Conservation (phyloP, 208 protist genomes). For the Leishmania mexicana region DNA sequence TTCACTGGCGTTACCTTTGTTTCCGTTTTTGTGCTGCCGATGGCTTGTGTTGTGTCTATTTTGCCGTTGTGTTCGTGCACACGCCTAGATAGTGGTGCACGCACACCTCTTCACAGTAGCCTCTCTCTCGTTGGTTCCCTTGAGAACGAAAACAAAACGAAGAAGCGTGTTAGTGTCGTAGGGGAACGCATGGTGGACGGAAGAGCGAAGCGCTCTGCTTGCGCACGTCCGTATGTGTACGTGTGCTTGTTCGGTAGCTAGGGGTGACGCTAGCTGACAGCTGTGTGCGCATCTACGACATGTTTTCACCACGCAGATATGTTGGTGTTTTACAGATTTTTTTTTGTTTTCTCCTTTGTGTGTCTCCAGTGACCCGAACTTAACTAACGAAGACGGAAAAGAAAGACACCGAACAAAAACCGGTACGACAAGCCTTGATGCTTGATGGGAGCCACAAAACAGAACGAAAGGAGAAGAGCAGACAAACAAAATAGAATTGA, state of each 20-base stretch:
- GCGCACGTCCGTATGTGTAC: neutral
- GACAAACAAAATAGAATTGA: neutral
- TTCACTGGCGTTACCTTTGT: neutral
- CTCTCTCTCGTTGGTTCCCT: neutral
- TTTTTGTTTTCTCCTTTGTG: neutral
- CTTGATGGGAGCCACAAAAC: neutral
- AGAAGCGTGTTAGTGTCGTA: neutral
- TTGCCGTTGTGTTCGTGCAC: neutral
- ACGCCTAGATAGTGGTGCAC: neutral
- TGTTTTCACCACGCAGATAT: neutral
- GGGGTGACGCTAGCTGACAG: neutral
- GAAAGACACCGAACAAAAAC: neutral
- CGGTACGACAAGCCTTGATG: neutral
- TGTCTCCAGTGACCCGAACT: neutral
- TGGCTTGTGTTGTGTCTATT: neutral
- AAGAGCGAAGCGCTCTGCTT: neutral
- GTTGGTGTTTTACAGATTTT: neutral
- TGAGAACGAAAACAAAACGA: neutral
- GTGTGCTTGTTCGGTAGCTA: neutral
- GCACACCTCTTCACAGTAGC: neutral
- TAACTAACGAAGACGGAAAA: conserved; percentile 1
- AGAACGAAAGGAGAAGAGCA: neutral
- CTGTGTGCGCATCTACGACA: neutral
- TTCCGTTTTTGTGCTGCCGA: neutral
- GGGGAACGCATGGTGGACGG: neutral